Base-by-base conservation (phyloP, 2,329 filamentous ascomycete genomes). In the Xylariales sp. region DNA sequence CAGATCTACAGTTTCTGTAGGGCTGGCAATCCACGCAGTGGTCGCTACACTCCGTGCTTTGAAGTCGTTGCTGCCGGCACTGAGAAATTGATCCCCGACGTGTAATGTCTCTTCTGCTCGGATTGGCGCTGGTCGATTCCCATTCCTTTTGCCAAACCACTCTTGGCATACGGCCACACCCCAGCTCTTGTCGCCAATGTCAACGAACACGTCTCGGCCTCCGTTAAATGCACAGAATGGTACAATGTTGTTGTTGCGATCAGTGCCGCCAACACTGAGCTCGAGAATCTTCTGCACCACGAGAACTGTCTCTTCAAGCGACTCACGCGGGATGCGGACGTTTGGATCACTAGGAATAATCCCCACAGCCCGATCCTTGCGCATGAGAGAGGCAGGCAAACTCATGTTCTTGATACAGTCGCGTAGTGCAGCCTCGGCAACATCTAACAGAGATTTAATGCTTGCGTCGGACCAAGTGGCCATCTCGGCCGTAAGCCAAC, bases 201-300 rank as follows among this genome's bases (percentile, higher is more conserved):
- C 96, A 62, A 99, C 94, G 80, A 99, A 99, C 49, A 98, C 94
- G 79, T 99, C 96, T 69, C 96, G 95, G 10, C 96, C 96, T 62
- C 95, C 96, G 79, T 99, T 99, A 84, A 99, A 99, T 28, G 96
- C 96, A 78, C 96, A 99, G 77, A 98, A 99, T 0, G 96, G 96
- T 39, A 99, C 83, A 30, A 68, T 75, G 28, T 71, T 69, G 70
- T 73, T 76, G 61, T 70, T 69, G 67, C 69, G 72, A 62, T 74
- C 72, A 73, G 65, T 48, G 59, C 73, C 91, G 36, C 91, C 91
- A 0, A 87, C 82, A 48, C 90, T 93, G 74, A 94, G 87, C 80
- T 98, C 95, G 4, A 99, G 86, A 56, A 93, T 94, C 78, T 97
- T 95, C 80, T 98, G 95, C 18, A 96, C 93, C 1, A 97, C 93